phyloP scores from a whole-genome alignment of 495 filamentous ascomycete genomes.

The Glarea lozoyensis region DNA sequence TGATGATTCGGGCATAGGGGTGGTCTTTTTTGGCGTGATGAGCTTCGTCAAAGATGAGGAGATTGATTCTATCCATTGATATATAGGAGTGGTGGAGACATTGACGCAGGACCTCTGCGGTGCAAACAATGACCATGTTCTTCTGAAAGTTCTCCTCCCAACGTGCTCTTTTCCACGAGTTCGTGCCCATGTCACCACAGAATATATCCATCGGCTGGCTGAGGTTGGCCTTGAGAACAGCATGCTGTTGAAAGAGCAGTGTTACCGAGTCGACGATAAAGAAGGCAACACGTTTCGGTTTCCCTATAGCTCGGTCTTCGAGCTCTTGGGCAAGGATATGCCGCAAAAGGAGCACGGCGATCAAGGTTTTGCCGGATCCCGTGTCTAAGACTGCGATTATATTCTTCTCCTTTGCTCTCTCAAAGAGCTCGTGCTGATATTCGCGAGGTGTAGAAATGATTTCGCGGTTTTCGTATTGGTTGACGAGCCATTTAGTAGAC shows the following conservation, averaged over 20 bases:
- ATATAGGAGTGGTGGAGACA: constrained; percentile 77
- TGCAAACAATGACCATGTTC: constrained; percentile 89
- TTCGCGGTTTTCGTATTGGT: constrained; percentile 23
- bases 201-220: constrained; percentile 72
- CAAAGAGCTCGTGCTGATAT: constrained; percentile 89
- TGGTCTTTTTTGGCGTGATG: constrained; percentile 96
- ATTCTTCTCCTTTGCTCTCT: constrained; percentile 77
- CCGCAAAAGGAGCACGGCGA: constrained; percentile 79
- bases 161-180: constrained; percentile 53
- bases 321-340: constrained; percentile 73
- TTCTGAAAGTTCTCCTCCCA: constrained; percentile 62
- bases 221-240: constrained; percentile 75
- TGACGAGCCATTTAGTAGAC: constrained; percentile 30
- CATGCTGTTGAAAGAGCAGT: constrained; percentile 82
- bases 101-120: constrained; percentile 74
- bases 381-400: constrained; percentile 96
- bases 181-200: constrained; percentile 63
- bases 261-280: constrained; percentile 90
- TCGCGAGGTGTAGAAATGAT: constrained; percentile 72
- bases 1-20: constrained; percentile 84
- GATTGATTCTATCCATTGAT: constrained; percentile 74
- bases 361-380: constrained; percentile 93
- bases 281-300: constrained; percentile 59
- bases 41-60: constrained; percentile 93
- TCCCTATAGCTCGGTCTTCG: constrained; percentile 53